Evolutionary conservation across 73 alveolate species (phyloP), one percentile per base, ranked within the genome.

Genomic region (Breviolum minutum): DNA sequence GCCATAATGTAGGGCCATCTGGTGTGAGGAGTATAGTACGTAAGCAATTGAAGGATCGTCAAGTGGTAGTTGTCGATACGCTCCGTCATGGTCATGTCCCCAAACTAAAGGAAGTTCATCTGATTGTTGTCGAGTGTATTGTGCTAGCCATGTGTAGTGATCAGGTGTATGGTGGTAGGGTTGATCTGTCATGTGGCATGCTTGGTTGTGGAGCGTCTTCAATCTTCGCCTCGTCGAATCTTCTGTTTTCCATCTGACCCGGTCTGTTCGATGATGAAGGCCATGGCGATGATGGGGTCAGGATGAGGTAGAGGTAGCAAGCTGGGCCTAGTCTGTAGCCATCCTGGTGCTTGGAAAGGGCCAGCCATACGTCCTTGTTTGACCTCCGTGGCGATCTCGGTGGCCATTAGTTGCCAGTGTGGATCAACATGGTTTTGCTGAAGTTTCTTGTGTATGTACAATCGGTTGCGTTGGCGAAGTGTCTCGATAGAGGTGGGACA

Each of bases 81-180:
- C 79, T 69, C 79, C 79, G 79, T 74, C 29, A 5, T 20, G 84
- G 27, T 74, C 54, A 40, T 74, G 84, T 5, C 84, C 84, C 40
- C 84, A 74, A 5, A 74, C 84, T 10, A 10, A 1, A 0, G 12
- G 27, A 5, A 2, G 54, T 20, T 73, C 77, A 20, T 13, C 13
- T 13, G 32, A 11, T 8, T 12, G 32, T 24, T 24, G 48, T 73
- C 74, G 74, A 17, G 11, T 11, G 11, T 66, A 13, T 66, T 11
- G 11, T 17, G 74, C 74, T 11, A 11, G 74, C 74, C 17, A 17
- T 66, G 74, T 66, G 74, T 66, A 66, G 74, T 73, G 84, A 40
- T 73, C 84, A 73, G 84, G 84, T 1, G 54, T 74, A 5, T 74
- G 84, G 84, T 74, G 84, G n/a, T n/a, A n/a, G n/a, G n/a, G n/a